Percentiles rank a stretch among this genome's conserved stretches.
These are phyloP conservation scores for Quercus wislizeni DNA, from an alignment of 306 rosid species.

Conservation along the genomic window DNA sequence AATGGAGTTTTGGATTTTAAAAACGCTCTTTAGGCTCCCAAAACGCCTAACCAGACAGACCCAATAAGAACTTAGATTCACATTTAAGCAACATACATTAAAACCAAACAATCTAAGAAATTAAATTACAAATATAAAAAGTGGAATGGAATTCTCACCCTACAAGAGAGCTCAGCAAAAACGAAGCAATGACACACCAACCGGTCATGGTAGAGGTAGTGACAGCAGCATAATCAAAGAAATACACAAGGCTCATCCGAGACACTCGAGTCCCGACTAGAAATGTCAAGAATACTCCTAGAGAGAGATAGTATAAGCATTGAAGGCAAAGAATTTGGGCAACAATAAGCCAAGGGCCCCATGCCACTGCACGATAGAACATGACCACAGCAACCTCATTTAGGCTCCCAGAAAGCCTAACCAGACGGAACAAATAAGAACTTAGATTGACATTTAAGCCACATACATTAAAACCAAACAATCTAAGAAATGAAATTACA, in stretches of 20 bases:
- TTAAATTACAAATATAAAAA: neutral
- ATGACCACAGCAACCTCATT: conserved; percentile 39
- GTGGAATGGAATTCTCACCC: conserved; percentile 53
- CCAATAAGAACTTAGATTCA: neutral
- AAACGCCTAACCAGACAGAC: too few relatives aligned
- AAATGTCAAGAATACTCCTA: conserved; percentile 63
- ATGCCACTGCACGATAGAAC: conserved; percentile 90
- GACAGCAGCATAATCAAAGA: conserved; percentile 82
- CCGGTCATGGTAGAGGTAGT: conserved; percentile 77
- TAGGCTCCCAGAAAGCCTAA: too few relatives aligned
- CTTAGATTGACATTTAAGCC: neutral
- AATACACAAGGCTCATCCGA: conserved; percentile 84
- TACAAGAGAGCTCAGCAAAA: conserved; percentile 73
- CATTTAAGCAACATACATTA: neutral
- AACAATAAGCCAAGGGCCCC: conserved; percentile 99
- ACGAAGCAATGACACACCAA: conserved; percentile 80
- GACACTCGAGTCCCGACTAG: conserved; percentile 88
- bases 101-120: neutral
- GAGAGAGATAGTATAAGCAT: conserved; percentile 77
- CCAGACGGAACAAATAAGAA: neutral
- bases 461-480: neutral
- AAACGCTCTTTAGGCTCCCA: too few relatives aligned
- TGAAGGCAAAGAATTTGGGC: conserved; percentile 90
- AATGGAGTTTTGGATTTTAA: too few relatives aligned
- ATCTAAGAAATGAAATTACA: neutral